phyloP scores from a whole-genome alignment of 257 asterid genomes.

The Phtheirospermum japonicum region DNA sequence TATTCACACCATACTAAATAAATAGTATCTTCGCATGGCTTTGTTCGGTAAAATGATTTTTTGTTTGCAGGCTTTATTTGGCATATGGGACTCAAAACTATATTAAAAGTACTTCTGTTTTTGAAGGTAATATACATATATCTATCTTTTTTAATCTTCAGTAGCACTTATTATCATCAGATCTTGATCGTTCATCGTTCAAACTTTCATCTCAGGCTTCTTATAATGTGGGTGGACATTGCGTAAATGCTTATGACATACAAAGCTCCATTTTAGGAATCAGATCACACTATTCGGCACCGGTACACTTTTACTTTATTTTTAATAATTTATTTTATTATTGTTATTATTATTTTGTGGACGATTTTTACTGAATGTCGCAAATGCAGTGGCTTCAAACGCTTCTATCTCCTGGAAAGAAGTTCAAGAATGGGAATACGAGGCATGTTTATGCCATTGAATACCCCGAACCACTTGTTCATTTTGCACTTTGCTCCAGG shows the following conservation, averaged over 20 bases:
- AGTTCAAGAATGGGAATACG: constrained; percentile 45
- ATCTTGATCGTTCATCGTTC: constrained; percentile 26
- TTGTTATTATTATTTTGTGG: too few species aligned
- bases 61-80: constrained; percentile 70
- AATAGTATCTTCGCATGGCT: constrained; percentile 5
- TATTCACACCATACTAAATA: background rate
- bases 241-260: constrained; percentile 74
- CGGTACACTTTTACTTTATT: constrained; percentile 37
- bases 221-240: constrained; percentile 81
- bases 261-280: constrained; percentile 77
- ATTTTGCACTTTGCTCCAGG: constrained; percentile 90
- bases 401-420: constrained; percentile 73
- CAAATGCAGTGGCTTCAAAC: constrained; percentile 76
- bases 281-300: constrained; percentile 73
- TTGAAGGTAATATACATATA: constrained; percentile 50
- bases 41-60: background rate
- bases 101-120: constrained; percentile 57
- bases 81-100: constrained; percentile 82
- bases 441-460: constrained; percentile 68
- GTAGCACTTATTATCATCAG: constrained; percentile 11
- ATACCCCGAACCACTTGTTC: constrained; percentile 84
- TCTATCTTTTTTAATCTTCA: constrained; percentile 10
- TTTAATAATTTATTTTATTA: background rate
- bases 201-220: constrained; percentile 52
- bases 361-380: background rate